These are phyloP conservation scores for Trichoderma cornu-damae DNA, from an alignment of 2,329 filamentous ascomycete species.

Conservation along the genomic window DNA sequence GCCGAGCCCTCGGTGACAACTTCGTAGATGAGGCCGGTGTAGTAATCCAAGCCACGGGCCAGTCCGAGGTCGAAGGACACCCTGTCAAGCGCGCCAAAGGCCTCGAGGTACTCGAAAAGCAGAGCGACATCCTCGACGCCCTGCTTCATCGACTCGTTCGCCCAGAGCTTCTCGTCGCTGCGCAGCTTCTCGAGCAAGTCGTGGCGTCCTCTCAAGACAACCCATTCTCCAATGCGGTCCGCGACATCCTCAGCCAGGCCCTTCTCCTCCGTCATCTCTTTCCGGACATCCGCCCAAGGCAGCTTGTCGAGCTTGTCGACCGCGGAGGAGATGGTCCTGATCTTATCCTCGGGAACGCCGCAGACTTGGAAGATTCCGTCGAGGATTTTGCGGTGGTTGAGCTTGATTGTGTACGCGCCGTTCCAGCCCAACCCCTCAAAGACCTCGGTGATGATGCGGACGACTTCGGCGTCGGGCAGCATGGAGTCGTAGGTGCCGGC, in stretches of 20 bases:
- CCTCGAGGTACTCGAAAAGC: slow-evolving; percentile 76
- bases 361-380: slow-evolving; percentile 90
- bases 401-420: slow-evolving; percentile 75
- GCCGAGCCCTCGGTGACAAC: slow-evolving; percentile 78
- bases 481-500: slow-evolving; percentile 83
- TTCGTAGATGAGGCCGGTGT: slow-evolving; percentile 87
- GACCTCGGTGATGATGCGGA: slow-evolving; percentile 78
- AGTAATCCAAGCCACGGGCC: slow-evolving; percentile 87
- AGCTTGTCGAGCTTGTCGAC: slow-evolving; percentile 95
- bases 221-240: slow-evolving; percentile 81
- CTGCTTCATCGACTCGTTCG: slow-evolving; percentile 69
- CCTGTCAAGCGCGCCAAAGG: slow-evolving; percentile 64
- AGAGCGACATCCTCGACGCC: slow-evolving; percentile 77
- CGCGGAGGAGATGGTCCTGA: slow-evolving; percentile 82
- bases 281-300: slow-evolving; percentile 82
- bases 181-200: slow-evolving; percentile 69
- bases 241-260: slow-evolving; percentile 71
- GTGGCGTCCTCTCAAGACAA: slow-evolving; percentile 67
- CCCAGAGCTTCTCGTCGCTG: slow-evolving; percentile 60
- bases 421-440: slow-evolving; percentile 75
- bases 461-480: slow-evolving; percentile 85
- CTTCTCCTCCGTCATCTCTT: slow-evolving; percentile 92
- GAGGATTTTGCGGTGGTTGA: slow-evolving; percentile 92
- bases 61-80: slow-evolving; percentile 88
- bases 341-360: slow-evolving; percentile 81